Evolutionary conservation across 164 flowering plant species (phyloP).

Genomic region (Taxillus chinensis): DNA sequence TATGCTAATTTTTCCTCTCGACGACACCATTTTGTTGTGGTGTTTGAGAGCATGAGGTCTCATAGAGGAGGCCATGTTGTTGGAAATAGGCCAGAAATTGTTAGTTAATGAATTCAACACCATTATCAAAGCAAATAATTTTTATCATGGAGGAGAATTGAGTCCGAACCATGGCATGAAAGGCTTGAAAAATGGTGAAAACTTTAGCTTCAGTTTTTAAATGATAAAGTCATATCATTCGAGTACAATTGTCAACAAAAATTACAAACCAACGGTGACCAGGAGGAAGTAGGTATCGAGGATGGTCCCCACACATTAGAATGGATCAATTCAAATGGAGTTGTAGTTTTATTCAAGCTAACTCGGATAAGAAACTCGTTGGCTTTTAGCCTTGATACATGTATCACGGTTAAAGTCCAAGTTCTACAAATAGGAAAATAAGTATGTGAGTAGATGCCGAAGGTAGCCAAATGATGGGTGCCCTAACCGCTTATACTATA

Average conservation of each 20-base stretch:
- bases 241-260: constrained; percentile 5
- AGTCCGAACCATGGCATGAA: constrained; percentile 3
- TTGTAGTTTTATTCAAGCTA: constrained; percentile 7
- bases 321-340: constrained; percentile 1
- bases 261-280: constrained; percentile 7
- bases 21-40: no score
- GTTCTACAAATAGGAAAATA: constrained; percentile 5
- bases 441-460: constrained; percentile 1
- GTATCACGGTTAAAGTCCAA: constrained; percentile 7
- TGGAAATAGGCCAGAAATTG: constrained; percentile 1
- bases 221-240: background rate
- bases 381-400: constrained; percentile 9
- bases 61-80: constrained; percentile 4
- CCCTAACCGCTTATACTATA: constrained; percentile 3
- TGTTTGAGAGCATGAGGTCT: no score
- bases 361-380: constrained; percentile 1
- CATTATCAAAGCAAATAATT: constrained; percentile 3
- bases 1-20: constrained; percentile 3
- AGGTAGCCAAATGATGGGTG: constrained; percentile 6
- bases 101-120: constrained; percentile 1
- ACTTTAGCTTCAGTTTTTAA: constrained; percentile 1
- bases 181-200: constrained; percentile 5
- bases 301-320: constrained; percentile 8
- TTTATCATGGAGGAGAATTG: constrained; percentile 5
- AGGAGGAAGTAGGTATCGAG: constrained; percentile 1